Evolutionary conservation across 345 rosid genomes (phyloP), one percentile per base, ranked within the genome.

Genomic region (Pseudoturritis turrita): DNA sequence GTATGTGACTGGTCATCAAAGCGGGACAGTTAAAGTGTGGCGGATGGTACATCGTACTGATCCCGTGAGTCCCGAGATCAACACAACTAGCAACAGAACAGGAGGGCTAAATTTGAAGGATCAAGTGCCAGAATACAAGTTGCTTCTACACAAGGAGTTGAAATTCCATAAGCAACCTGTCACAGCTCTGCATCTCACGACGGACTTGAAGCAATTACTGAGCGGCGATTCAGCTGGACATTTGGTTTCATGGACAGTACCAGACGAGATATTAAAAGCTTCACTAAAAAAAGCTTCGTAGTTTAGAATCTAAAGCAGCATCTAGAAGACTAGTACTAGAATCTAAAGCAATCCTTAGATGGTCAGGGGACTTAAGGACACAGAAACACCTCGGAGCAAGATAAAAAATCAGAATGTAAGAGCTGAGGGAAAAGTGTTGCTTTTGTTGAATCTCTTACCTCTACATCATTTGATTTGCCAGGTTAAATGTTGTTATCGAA

Each of bases 1-100:
- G 97, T 90, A 85, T 19, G 96, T 82, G 70, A 93, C 98, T 7
- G 97, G 98, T 52, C 97, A 93, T 77, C 98, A 88, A 74, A 93
- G 90, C 68, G 98, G 98, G 13, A 89, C 88, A 1, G 70, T 93
- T 60, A 93, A 86, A 80, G 90, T 93, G 54, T 93, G 98, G 97
- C 89, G 73, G 49, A 88, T 90, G 97, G 71, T 90, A 62, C 92
- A 93, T 72, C 70, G 63, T 75, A 63, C 93, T n/a, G 84, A 73
- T 74, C 81, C 77, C 10, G 83, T 74, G 70, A 80, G 68, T 56
- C 73, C 58, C 31, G 70, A 37, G 18, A 79, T 76, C 78, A 77
- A 80, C 62, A 71, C 71, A 45, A 60, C 69, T 79, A 77, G 50
- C 17, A 53, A 51, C 54, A 76, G 72, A 63, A 69, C 82, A 1